Evolutionary conservation across 2,329 filamentous ascomycete species (phyloP).

Genomic region (Colletotrichum sansevieriae): DNA sequence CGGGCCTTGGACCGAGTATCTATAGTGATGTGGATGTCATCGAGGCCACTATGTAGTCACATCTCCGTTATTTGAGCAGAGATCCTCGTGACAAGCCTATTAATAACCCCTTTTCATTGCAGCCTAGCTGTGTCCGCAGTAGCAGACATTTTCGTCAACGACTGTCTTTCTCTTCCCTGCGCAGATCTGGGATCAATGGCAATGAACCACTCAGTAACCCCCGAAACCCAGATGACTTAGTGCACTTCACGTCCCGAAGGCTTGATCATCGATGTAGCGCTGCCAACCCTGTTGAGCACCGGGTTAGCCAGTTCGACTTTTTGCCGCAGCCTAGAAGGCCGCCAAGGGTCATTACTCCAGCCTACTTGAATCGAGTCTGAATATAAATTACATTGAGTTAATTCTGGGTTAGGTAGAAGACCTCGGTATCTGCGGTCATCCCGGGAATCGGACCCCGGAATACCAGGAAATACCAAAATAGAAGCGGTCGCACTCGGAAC

Average conservation of each 20-base stretch:
- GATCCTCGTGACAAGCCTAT: background rate
- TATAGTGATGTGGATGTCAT: background rate
- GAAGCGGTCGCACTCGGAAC: conserved; percentile 31
- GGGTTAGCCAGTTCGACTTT: background rate
- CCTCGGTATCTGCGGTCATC: background rate
- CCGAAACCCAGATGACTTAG: background rate
- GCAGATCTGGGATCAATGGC: conserved; percentile 16
- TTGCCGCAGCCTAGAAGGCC: conserved; percentile 18
- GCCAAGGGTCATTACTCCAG: background rate
- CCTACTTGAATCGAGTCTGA: background rate
- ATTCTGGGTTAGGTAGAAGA: background rate
- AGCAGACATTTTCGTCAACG: background rate
- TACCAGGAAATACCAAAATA: conserved; percentile 30
- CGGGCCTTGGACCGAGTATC: too few relatives aligned
- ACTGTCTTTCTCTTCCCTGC: conserved; percentile 23
- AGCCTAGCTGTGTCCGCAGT: background rate
- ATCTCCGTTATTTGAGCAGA: background rate
- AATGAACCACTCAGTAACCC: background rate
- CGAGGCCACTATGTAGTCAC: background rate
- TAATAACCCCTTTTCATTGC: conserved; percentile 25
- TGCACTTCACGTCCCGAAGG: background rate
- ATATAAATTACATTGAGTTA: background rate
- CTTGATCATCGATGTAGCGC: too few relatives aligned
- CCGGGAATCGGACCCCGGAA: background rate
- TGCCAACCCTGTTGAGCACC: background rate